phyloP scores from a whole-genome alignment of 78 protist genomes.

The Pelomyxa schiedti region DNA sequence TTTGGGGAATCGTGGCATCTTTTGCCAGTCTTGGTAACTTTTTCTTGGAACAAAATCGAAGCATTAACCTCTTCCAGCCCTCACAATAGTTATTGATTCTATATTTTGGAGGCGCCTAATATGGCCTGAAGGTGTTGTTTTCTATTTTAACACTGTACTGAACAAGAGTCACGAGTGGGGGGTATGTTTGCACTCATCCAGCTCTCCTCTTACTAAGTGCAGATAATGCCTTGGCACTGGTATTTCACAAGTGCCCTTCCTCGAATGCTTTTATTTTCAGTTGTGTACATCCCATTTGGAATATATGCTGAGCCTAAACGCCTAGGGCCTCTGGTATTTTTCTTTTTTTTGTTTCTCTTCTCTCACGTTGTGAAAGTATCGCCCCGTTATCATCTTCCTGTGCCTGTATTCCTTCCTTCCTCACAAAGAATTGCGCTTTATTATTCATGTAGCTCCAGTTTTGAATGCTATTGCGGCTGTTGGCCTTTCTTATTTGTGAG shows the following conservation, averaged over 20 bases:
- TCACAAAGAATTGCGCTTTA: conserved; percentile 66
- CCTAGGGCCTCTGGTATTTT: neutral
- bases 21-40: neutral
- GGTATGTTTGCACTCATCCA: neutral
- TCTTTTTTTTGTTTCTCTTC: no score
- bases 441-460: conserved; percentile 44
- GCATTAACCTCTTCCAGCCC: neutral
- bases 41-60: no score
- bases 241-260: conserved; percentile 58
- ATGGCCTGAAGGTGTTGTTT: conserved; percentile 74
- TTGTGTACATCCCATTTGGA: neutral
- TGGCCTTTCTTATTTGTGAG: neutral
- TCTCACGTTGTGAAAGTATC: neutral
- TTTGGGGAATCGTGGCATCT: neutral
- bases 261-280: neutral
- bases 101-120: conserved; percentile 35
- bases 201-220: neutral
- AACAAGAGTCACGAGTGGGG: conserved; percentile 49
- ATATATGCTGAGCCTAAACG: no score
- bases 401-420: conserved; percentile 45
- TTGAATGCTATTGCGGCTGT: conserved; percentile 29
- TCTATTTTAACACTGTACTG: conserved; percentile 46
- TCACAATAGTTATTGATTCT: conserved; percentile 32
- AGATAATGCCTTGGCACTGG: conserved; percentile 30
- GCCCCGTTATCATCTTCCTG: conserved; percentile 1